A percentile compares a stretch with the other conserved stretches of the same genome.
These are phyloP conservation scores for Yamadazyma oceani DNA, from an alignment of 1,139 yeast genomes.

Conservation along the genomic window DNA sequence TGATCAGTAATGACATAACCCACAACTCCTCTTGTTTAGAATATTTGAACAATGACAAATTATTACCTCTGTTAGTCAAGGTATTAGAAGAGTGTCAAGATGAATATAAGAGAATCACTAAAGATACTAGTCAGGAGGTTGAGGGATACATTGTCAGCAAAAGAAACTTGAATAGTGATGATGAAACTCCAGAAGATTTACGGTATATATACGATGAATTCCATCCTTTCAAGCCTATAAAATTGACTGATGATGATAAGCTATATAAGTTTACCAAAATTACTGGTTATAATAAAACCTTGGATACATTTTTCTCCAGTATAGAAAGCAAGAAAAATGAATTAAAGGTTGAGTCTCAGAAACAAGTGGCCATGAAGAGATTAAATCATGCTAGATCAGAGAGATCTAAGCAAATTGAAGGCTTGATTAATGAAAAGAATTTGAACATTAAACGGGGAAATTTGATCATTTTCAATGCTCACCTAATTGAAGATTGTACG, in stretches of 20 bases:
- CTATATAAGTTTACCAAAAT: constrained; percentile 36
- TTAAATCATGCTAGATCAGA: constrained; percentile 74
- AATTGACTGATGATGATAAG: constrained; percentile 29
- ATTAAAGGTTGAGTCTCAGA: constrained; percentile 63
- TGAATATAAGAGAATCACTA: constrained; percentile 29
- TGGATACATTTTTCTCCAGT: constrained; percentile 83
- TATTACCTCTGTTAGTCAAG: constrained; percentile 21
- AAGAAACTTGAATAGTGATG: constrained; percentile 48
- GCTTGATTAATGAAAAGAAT: constrained; percentile 64
- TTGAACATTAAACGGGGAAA: constrained; percentile 69
- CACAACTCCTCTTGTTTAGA: constrained; percentile 44
- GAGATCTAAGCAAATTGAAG: constrained; percentile 68
- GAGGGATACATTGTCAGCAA: constrained; percentile 69
- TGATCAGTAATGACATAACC: constrained; percentile 47
- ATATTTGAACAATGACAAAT: constrained; percentile 22
- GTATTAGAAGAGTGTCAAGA: constrained; percentile 53
- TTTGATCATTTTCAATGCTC: constrained; percentile 68
- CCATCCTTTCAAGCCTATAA: constrained; percentile 75
- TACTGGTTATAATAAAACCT: constrained; percentile 72
- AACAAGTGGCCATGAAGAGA: constrained; percentile 70
- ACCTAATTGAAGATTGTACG: constrained; percentile 70
- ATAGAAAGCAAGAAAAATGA: constrained; percentile 74
- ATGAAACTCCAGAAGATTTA: constrained; percentile 33
- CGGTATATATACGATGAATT: constrained; percentile 74
- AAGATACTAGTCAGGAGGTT: constrained; percentile 15